Percentiles rank a stretch among this genome's conserved stretches.
Evolutionary conservation across 306 rosid species (phyloP).

Genomic region (Citrullus amarus): DNA sequence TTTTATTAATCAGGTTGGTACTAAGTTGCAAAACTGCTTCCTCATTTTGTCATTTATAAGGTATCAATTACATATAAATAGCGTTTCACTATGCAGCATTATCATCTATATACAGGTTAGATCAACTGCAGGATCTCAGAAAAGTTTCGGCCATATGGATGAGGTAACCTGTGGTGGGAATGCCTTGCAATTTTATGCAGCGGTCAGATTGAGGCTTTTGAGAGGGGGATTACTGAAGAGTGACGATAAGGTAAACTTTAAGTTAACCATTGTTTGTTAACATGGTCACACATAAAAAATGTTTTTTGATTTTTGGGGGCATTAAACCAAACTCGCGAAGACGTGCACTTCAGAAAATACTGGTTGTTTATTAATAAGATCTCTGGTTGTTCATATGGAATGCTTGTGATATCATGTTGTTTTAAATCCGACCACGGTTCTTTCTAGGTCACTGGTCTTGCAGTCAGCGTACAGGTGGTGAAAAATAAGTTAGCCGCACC

Average conservation of each 20-base stretch:
- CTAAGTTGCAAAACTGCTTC: not conserved
- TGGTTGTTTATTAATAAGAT: not conserved
- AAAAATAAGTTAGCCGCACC: conserved; percentile 75
- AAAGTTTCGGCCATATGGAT: conserved; percentile 29
- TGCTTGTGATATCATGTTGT: not conserved
- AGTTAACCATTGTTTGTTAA: not conserved
- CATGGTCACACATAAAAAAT: not conserved
- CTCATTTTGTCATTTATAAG: conserved; percentile 11
- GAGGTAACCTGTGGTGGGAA: conserved; percentile 93
- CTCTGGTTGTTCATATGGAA: not conserved
- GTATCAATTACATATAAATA: not conserved
- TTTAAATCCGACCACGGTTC: not conserved
- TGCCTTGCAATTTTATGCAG: conserved; percentile 74
- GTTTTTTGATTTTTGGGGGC: not conserved
- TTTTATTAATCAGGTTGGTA: conserved; percentile 64
- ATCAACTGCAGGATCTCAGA: conserved; percentile 28
- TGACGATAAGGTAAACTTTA: conserved; percentile 39
- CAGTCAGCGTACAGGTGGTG: conserved; percentile 43
- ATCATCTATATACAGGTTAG: conserved; percentile 37
- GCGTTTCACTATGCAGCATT: not conserved
- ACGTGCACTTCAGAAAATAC: not conserved
- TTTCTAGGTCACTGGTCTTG: conserved; percentile 49
- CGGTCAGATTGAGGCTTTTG: conserved; percentile 58
- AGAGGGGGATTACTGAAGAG: conserved; percentile 48
- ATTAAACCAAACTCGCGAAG: not conserved